Evolutionary conservation across 2,329 filamentous ascomycete species (phyloP).

Genomic region (Penicillium sp.): DNA sequence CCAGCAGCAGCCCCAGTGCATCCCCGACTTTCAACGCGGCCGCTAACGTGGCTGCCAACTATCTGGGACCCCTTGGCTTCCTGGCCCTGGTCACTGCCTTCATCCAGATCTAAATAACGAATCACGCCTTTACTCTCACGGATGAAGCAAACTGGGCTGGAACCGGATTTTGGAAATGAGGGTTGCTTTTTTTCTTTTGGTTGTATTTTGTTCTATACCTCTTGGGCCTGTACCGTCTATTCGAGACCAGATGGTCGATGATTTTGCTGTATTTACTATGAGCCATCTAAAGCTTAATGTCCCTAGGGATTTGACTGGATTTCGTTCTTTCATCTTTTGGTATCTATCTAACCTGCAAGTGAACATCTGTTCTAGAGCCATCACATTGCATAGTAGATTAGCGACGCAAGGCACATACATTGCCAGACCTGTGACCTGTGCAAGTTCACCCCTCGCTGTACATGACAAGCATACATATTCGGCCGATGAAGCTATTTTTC

Average conservation of each 20-base stretch:
- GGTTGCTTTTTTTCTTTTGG: constrained; percentile 6
- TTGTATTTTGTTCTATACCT: constrained; percentile 7
- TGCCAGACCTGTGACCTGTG: background rate
- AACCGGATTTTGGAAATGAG: constrained; percentile 17
- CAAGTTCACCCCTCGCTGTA: no score
- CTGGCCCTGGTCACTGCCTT: constrained; percentile 27
- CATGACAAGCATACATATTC: no score
- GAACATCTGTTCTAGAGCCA: background rate
- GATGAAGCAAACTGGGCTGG: constrained; percentile 24
- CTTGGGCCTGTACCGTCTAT: background rate
- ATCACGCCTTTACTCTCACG: constrained; percentile 11
- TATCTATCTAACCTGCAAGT: background rate
- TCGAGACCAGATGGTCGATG: background rate
- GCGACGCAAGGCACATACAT: background rate
- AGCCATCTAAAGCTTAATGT: background rate
- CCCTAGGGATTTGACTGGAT: background rate
- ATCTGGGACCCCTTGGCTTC: constrained; percentile 21
- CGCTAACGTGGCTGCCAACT: constrained; percentile 20
- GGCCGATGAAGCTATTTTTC: background rate
- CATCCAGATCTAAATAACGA: constrained; percentile 28
- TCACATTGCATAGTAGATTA: background rate
- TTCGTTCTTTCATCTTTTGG: background rate
- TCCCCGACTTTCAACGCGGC: constrained; percentile 16
- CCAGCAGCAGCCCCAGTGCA: constrained; percentile 8
- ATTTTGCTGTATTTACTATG: background rate